A percentile compares a stretch with the other conserved stretches of the same genome.
Conservation (phyloP, 225 moss, liverwort and hornwort species). For the Straminergon stramineum region DNA sequence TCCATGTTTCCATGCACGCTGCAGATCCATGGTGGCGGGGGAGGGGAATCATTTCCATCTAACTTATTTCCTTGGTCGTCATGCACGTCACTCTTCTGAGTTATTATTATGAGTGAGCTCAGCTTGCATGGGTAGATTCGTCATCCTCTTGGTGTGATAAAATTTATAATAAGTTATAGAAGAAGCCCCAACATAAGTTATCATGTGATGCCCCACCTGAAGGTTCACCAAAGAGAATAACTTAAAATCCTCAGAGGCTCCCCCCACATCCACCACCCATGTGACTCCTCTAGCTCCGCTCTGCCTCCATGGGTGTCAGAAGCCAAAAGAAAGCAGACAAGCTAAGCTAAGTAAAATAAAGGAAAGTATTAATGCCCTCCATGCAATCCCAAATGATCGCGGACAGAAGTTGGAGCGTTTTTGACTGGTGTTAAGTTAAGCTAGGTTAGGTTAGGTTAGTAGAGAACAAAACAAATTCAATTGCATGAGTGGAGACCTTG, state of each 20-base stretch:
- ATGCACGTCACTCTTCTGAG: not conserved
- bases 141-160: not conserved
- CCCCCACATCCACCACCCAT: not conserved
- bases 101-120: not conserved
- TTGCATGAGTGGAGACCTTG: not conserved
- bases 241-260: not conserved
- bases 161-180: not conserved
- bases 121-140: not conserved
- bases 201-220: not conserved
- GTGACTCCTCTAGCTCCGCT: not conserved
- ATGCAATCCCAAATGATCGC: not conserved
- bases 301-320: not conserved
- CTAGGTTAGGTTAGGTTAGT: not conserved
- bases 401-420: not conserved
- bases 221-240: not conserved
- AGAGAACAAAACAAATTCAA: not conserved
- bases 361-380: not conserved
- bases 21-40: no score
- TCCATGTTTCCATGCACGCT: not conserved
- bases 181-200: not conserved
- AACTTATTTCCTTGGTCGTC: no score
- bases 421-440: fast-evolving
- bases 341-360: not conserved
- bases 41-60: not conserved
- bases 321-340: not conserved